Percentiles rank a stretch among this genome's conserved stretches.
phyloP scores from a whole-genome alignment of 352 stramenopile species.

The Thraustochytrium sp. region DNA sequence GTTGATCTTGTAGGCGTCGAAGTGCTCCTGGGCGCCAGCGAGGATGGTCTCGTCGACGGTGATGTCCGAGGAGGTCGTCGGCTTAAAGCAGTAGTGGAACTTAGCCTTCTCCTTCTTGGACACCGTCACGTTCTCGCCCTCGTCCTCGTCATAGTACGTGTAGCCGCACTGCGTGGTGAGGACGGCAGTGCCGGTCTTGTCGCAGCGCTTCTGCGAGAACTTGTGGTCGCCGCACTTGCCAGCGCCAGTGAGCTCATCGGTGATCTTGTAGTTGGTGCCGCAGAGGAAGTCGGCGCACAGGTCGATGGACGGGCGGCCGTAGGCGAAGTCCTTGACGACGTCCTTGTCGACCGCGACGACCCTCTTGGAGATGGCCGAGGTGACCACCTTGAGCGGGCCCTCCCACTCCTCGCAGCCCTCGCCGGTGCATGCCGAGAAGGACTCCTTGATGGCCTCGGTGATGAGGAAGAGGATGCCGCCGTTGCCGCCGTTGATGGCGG shows the following conservation, averaged over 20 bases:
- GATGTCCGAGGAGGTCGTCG: not conserved
- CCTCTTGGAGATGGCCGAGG: conserved; percentile 1
- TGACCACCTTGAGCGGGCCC: conserved; percentile 52
- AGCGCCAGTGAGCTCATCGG: no score
- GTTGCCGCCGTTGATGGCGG: conserved; percentile 62
- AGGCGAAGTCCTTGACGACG: conserved; percentile 57
- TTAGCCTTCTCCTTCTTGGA: not conserved
- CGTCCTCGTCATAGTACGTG: not conserved
- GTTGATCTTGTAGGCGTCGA: conserved; percentile 25
- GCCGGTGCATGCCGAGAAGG: conserved; percentile 13
- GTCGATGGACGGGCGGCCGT: not conserved
- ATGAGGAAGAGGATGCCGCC: conserved; percentile 55
- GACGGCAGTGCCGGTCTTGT: not conserved
- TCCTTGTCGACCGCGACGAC: conserved; percentile 57
- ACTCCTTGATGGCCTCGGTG: not conserved
- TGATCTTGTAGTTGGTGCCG: not conserved
- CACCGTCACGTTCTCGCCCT: not conserved
- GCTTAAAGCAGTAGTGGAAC: not conserved
- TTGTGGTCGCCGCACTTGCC: not conserved
- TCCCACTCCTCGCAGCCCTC: conserved; percentile 56
- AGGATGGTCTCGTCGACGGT: not conserved
- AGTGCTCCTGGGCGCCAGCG: not conserved
- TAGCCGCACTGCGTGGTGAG: not conserved
- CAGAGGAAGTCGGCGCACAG: not conserved
- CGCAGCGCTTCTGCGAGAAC: conserved; percentile 12